Base-by-base conservation (phyloP, 192 early-diverging fungal genomes). In the Linnemannia hyalina region DNA sequence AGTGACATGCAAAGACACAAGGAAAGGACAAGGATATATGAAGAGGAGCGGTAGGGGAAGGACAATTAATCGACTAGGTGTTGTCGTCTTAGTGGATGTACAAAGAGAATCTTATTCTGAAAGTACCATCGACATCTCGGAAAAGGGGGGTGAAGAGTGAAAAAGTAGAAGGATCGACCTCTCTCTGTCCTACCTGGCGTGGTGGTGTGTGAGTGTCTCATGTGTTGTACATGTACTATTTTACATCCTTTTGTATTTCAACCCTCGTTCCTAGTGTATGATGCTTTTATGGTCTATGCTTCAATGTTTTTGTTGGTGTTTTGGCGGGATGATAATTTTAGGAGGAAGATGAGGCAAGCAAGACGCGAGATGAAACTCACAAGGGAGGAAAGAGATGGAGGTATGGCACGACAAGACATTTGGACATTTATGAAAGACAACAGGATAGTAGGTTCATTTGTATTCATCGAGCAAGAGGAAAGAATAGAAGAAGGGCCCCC, bases 291-390 rank as follows among this genome's bases (percentile, higher is more conserved):
- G 60, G 60, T 35, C 60, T 29, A 65, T 32, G 60, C 29, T 26
- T 1, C 9, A 26, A 3, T 23, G n/a, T 60, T 60, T 60, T 60
- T 29, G 22, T 29, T 60, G 49, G 49, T 1, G 9, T 46, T 41
- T 46, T 42, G 69, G 69, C 40, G 69, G 69, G 69, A 42, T 69
- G 68, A 69, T 70, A 42, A 65, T 65, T 65, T 29, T 55, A 23
- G 3, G 22, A 10, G 23, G 16, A n/a, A n/a, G 38, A n/a, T 8
- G 69, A 41, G 38, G 38, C 38, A 40, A 40, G 16, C 49, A 52
- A 52, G 47, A 41, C 0, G 18, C 69, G 23, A 70, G 36, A 42
- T 70, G 18, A 22, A 42, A 70, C 36, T 42, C 40, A 41, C n/a
- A 70, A 6, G 9, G 7, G 38, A 16, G 13, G 23, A 41, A 35